Percentiles rank a stretch among this genome's conserved stretches.
Evolutionary conservation across 2,329 filamentous ascomycete species (phyloP).

Genomic region (Penicillium italicum): DNA sequence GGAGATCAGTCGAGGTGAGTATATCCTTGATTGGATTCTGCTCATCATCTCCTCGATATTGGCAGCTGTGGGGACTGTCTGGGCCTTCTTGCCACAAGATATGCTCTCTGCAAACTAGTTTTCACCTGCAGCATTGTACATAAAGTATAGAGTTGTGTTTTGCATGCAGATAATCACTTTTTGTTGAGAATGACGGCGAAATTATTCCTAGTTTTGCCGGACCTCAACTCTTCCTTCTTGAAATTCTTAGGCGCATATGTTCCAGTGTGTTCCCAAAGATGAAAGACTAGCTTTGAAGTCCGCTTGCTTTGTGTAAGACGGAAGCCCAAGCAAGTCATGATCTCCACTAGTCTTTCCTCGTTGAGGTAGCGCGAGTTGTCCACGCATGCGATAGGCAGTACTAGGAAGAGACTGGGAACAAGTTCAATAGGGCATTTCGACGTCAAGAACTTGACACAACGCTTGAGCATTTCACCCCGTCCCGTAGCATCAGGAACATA

Average conservation of each 20-base stretch:
- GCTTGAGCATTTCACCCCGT: slow-evolving; percentile 79
- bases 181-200: slow-evolving; percentile 70
- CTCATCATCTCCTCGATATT: slow-evolving; percentile 67
- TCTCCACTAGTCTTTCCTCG: slow-evolving; percentile 61
- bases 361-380: slow-evolving; percentile 88
- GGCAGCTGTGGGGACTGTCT: slow-evolving; percentile 75
- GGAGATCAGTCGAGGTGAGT: slow-evolving; percentile 63
- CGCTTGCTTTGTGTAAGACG: slow-evolving; percentile 61
- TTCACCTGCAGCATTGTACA: not conserved
- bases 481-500: slow-evolving; percentile 75
- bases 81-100: slow-evolving; percentile 80
- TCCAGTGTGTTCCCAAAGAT: slow-evolving; percentile 66
- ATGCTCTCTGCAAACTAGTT: slow-evolving; percentile 54
- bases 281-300: slow-evolving; percentile 82
- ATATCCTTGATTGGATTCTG: slow-evolving; percentile 63
- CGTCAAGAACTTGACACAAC: slow-evolving; percentile 68
- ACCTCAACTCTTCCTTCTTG: slow-evolving; percentile 71
- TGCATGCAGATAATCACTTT: slow-evolving; percentile 11
- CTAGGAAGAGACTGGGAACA: slow-evolving; percentile 69
- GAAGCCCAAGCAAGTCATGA: slow-evolving; percentile 79
- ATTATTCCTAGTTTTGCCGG: slow-evolving; percentile 78
- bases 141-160: not conserved
- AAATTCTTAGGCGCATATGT: slow-evolving; percentile 43
- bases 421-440: slow-evolving; percentile 24
- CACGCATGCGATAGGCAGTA: slow-evolving; percentile 83